Conservation (phyloP, 805 yeast genomes). For the Candida ponderosae region DNA sequence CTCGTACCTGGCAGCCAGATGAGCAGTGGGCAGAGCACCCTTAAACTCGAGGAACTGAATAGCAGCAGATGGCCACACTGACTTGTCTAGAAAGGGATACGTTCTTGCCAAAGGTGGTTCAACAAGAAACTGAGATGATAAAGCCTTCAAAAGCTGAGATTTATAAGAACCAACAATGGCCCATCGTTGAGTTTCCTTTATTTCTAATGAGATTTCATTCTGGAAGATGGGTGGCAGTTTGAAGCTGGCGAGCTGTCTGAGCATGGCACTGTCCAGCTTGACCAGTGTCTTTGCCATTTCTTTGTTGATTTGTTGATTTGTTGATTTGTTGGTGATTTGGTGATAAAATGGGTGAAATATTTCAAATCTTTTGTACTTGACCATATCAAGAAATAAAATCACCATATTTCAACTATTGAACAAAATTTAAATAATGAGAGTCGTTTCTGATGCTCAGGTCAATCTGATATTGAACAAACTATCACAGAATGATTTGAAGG, state of each 20-base stretch:
- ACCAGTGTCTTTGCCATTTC: conserved; percentile 4
- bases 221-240: conserved; percentile 22
- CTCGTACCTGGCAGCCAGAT: conserved; percentile 86
- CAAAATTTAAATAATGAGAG: conserved; percentile 27
- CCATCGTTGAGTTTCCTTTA: conserved; percentile 36
- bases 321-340: no score
- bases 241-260: conserved; percentile 6
- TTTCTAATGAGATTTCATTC: conserved; percentile 31
- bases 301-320: no score
- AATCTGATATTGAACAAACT: conserved; percentile 21
- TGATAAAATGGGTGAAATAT: no score
- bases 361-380: no score
- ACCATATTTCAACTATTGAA: no score
- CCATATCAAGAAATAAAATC: no score
- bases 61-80: conserved; percentile 37
- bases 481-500: conserved; percentile 16
- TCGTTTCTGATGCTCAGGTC: conserved; percentile 25
- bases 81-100: conserved; percentile 43
- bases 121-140: conserved; percentile 48
- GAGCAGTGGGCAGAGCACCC: conserved; percentile 48
- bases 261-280: conserved; percentile 11
- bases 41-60: conserved; percentile 38
- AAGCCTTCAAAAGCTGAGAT: conserved; percentile 41
- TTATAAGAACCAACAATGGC: conserved; percentile 52
- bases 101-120: conserved; percentile 45